phyloP scores from a whole-genome alignment of 2,329 filamentous ascomycete genomes.

The Claviceps sp. region DNA sequence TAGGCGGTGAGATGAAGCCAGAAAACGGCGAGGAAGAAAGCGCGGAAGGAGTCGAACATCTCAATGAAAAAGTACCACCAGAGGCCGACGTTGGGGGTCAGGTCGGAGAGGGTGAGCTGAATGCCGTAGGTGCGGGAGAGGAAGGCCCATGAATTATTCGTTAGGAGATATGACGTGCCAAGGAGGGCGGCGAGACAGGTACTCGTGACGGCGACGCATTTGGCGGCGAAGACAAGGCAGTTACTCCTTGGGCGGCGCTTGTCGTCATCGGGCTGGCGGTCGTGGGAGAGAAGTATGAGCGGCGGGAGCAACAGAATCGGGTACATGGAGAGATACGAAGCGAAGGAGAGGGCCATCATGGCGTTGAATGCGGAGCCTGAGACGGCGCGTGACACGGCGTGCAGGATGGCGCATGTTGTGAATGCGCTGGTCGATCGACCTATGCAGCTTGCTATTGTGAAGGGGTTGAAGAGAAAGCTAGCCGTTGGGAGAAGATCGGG shows the following conservation, averaged over 20 bases:
- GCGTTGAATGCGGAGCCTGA: slow-evolving; percentile 59
- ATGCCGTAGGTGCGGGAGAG: slow-evolving; percentile 82
- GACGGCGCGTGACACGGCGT: slow-evolving; percentile 70
- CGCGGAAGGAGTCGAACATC: slow-evolving; percentile 96
- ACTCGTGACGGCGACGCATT: slow-evolving; percentile 38
- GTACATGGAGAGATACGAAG: slow-evolving; percentile 85
- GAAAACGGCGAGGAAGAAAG: slow-evolving; percentile 95
- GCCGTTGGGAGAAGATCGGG: not conserved
- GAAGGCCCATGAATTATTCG: slow-evolving; percentile 75
- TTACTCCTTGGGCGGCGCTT: slow-evolving; percentile 22
- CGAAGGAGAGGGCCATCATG: slow-evolving; percentile 74
- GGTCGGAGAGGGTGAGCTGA: slow-evolving; percentile 76
- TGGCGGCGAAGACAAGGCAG: slow-evolving; percentile 35
- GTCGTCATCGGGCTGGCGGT: slow-evolving; percentile 32
- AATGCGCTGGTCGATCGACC: slow-evolving; percentile 82
- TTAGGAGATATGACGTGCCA: slow-evolving; percentile 57
- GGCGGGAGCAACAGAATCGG: slow-evolving; percentile 78
- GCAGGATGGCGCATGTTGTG: slow-evolving; percentile 75
- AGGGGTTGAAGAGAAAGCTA: slow-evolving; percentile 89
- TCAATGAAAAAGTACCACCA: slow-evolving; percentile 99
- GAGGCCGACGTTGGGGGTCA: slow-evolving; percentile 87
- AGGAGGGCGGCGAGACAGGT: slow-evolving; percentile 49
- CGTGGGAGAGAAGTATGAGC: slow-evolving; percentile 66
- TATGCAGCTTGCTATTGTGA: slow-evolving; percentile 81
- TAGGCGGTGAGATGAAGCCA: slow-evolving; percentile 92